Evolutionary conservation across 1,139 yeast genomes (phyloP), one percentile per base, ranked within the genome.

Genomic region (Debaryomyces fabryi): DNA sequence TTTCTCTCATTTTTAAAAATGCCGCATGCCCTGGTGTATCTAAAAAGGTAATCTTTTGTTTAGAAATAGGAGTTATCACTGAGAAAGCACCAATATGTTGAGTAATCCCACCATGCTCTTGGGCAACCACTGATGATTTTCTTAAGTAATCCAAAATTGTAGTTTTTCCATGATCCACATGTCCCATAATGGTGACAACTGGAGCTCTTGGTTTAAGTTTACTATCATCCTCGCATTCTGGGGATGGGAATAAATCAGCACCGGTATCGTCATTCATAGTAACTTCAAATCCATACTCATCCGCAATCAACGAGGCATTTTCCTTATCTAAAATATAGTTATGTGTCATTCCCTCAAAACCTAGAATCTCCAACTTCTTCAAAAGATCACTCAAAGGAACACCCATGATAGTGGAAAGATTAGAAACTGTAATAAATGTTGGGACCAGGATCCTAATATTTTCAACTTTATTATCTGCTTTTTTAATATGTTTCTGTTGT

Each of bases 21-120:
- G 98, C 99, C 12, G 97, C 96, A 68, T 93, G 99, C 0, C 99
- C 99, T 0, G 99, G 99, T 0, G 99, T 93, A 66, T 93, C 99
- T 53, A 93, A 75, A 56, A 93, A 92, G 0, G 98, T 92, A 55
- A 93, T 89, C 46, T 74, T 75, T 64, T 85, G 86, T 58, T 86
- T 83, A 1, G 95, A 83, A 1, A 81, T 65, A 0, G 95, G 92
- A 0, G 96, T 81, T 12, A 76, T 72, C 21, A 93, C 96, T 6
- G 95, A 86, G 60, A 95, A 95, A 0, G 99, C 99, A 63, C 99
- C 99, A 52, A 93, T 93, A 64, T 92, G 98, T 65, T 93, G 99
- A 0, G 99, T 93, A 46, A 93, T 93, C 20, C 99, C 99, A 44
- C 99, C 99, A 65, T 86, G 89, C 62, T 93, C 99, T 38, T 83